Evolutionary conservation across 2,329 filamentous ascomycete genomes (phyloP), one percentile per base, ranked within the genome.

Genomic region (Atkinsonella hypoxylon): DNA sequence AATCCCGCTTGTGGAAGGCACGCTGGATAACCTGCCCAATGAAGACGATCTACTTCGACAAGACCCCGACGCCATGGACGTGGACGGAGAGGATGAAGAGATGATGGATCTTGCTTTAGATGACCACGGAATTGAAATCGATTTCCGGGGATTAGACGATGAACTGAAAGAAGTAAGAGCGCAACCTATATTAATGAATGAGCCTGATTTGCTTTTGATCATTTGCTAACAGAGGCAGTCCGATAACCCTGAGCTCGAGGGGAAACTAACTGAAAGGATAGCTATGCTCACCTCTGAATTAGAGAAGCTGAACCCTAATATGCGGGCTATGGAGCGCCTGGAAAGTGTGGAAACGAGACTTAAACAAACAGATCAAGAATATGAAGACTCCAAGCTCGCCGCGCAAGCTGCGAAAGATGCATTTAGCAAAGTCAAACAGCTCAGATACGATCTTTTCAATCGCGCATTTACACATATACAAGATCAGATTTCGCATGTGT

Each of bases 291-390:
- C 83, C 43, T 73, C 77, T 32, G 87, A 95, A 58, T 79, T 98
- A 18, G 89, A 95, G 63, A 95, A 95, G 68, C 83, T 97, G 67
- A 90, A 93, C 54, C 93, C 93, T 26, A 97, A 98, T 67, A 94
- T 95, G 81, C 88, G 91, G 59, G 93, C 91, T 9, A 89, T 90
- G 67, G 89, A 97, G 63, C 87, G 91, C 47, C 76, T 98, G 5
- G 87, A 93, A 62, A 84, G 82, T 20, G 90, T 95, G 9, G 87
- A 95, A 65, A 78, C 81, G 48, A 83, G 90, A 54, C 82, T 96
- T 22, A 83, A 87, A 56, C 78, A 83, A 53, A 91, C 88, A 1
- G 90, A 96, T 60, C 82, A 87, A 59, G 90, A 96, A 59, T 97
- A 90, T 62, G 89, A 95, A 57, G 81, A 88, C 56, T 87, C 91